Conservation (phyloP, 106 monocot genomes). For the Dioscorea alata region DNA sequence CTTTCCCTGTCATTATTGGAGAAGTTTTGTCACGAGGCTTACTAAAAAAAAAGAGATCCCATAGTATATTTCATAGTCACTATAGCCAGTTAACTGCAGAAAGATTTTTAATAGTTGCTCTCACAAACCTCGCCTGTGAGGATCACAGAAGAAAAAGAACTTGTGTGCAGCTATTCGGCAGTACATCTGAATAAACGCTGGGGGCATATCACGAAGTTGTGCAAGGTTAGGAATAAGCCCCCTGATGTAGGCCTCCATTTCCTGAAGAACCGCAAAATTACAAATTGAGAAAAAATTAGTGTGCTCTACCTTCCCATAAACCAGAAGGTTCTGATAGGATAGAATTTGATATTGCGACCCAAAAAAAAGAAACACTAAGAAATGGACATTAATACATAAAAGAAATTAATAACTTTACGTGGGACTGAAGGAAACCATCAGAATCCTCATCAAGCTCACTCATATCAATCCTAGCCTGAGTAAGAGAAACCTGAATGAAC, state of each 20-base stretch:
- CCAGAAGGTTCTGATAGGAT: no score
- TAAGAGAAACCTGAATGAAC: conserved; percentile 81
- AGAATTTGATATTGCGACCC: no score
- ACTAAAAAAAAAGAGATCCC: no score
- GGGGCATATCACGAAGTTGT: conserved; percentile 93
- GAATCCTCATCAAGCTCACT: conserved; percentile 99
- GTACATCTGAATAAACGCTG: conserved; percentile 97
- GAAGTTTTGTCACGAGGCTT: not conserved
- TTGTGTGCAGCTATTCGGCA: conserved; percentile 98
- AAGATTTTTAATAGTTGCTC: not conserved
- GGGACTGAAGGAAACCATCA: conserved; percentile 95
- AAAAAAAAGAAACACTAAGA: no score
- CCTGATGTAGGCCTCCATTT: conserved; percentile 99
- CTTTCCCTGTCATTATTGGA: conserved; percentile 56
- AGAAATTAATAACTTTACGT: conserved; percentile 33
- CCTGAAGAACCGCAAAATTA: conserved; percentile 28
- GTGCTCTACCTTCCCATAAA: no score
- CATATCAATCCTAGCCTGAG: conserved; percentile 99
- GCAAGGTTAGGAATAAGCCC: conserved; percentile 97
- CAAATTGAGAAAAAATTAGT: no score
- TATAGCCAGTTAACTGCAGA: not conserved
- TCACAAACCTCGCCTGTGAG: conserved; percentile 83
- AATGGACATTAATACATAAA: no score
- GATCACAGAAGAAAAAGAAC: conserved; percentile 99
- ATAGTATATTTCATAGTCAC: not conserved